Evolutionary conservation across 2,329 filamentous ascomycete species (phyloP).

Genomic region (Trichoderma guizhouense): DNA sequence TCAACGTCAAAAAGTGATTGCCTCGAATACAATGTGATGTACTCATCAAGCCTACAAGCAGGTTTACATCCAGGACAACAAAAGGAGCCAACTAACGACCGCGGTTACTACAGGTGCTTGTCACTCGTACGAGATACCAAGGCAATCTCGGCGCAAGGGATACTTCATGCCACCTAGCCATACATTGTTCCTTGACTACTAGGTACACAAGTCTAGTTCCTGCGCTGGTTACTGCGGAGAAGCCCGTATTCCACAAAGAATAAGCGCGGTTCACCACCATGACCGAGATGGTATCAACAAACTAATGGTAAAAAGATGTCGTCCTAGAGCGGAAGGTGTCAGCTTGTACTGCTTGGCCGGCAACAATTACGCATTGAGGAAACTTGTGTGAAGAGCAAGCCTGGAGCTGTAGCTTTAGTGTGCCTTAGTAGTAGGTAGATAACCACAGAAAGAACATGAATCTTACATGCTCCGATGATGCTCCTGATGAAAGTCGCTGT

Average conservation of each 20-base stretch:
- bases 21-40: background rate
- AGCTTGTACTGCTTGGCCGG: background rate
- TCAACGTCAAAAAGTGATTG: background rate
- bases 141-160: background rate
- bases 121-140: background rate
- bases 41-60: background rate
- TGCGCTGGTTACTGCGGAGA: background rate
- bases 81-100: background rate
- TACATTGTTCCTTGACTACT: background rate
- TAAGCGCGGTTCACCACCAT: background rate
- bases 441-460: background rate
- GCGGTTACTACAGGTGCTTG: background rate
- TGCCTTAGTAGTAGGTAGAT: background rate
- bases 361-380: background rate
- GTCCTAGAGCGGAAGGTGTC: conserved; percentile 1
- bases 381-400: background rate
- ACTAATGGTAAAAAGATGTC: background rate
- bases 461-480: background rate
- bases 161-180: background rate
- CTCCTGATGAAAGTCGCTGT: background rate
- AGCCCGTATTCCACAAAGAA: background rate
- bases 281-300: background rate
- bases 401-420: background rate
- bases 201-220: background rate
- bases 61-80: background rate